A percentile compares a stretch with the other conserved stretches of the same genome.
Evolutionary conservation across 2,329 filamentous ascomycete genomes (phyloP).

Genomic region (Dactylellina sp.): DNA sequence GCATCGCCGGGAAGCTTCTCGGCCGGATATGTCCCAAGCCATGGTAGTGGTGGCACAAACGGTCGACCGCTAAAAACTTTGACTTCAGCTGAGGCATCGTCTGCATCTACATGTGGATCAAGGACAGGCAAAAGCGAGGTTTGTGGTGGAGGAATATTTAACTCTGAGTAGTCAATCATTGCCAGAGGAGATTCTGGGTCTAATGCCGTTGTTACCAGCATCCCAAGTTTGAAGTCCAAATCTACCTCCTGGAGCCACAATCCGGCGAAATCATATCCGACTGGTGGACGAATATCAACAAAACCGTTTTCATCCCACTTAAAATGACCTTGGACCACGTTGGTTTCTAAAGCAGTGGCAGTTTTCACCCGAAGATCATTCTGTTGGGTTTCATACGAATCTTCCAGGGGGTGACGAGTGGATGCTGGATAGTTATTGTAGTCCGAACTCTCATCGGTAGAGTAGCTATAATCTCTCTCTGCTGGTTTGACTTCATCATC

Average conservation of each 20-base stretch:
- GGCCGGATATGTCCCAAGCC: slow-evolving; percentile 42
- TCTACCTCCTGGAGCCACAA: slow-evolving; percentile 52
- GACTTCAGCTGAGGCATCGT: slow-evolving; percentile 24
- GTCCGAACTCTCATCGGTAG: slow-evolving; percentile 52
- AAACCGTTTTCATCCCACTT: slow-evolving; percentile 46
- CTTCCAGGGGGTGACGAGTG: slow-evolving; percentile 41
- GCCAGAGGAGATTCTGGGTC: slow-evolving; percentile 26
- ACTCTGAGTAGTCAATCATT: slow-evolving; percentile 39
- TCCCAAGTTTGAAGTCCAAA: slow-evolving; percentile 48
- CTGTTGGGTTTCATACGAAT: slow-evolving; percentile 43
- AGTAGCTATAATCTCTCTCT: slow-evolving; percentile 45
- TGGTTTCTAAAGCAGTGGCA: slow-evolving; percentile 31
- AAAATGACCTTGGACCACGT: slow-evolving; percentile 46
- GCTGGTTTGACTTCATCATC: slow-evolving; percentile 44
- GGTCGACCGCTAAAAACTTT: slow-evolving; percentile 48
- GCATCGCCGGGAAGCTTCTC: slow-evolving; percentile 48
- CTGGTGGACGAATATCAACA: slow-evolving; percentile 43
- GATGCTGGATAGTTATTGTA: slow-evolving; percentile 43
- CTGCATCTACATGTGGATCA: slow-evolving; percentile 34
- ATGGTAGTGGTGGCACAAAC: slow-evolving; percentile 49
- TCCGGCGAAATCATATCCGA: slow-evolving; percentile 48
- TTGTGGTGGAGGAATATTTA: slow-evolving; percentile 33
- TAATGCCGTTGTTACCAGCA: slow-evolving; percentile 33
- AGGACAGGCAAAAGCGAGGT: slow-evolving; percentile 37
- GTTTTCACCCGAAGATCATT: slow-evolving; percentile 44